Percentiles rank a stretch among this genome's conserved stretches.
Evolutionary conservation across 1,284 basidiomycete genomes (phyloP).

Genomic region (Leccinum olivaceoglutinosum): DNA sequence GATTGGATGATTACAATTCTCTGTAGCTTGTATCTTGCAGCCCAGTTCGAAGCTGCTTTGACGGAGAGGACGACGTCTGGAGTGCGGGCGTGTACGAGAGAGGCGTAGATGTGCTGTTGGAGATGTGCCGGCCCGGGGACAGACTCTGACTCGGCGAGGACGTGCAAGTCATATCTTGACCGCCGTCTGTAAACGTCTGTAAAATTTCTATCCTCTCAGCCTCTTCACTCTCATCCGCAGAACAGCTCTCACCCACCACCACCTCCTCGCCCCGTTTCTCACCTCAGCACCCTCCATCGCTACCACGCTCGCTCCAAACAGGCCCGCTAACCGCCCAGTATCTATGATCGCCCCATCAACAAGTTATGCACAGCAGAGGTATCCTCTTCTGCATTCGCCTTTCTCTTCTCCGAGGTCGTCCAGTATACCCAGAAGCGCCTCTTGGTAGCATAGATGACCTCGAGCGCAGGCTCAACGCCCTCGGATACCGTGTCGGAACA

Average conservation of each 20-base stretch:
- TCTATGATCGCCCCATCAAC: slow-evolving; percentile 84
- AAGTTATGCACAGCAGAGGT: slow-evolving; percentile 80
- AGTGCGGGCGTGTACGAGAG: slow-evolving; percentile 67
- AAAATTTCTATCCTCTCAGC: slow-evolving; percentile 42
- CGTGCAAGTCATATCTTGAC: slow-evolving; percentile 17
- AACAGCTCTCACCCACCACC: slow-evolving; percentile 56
- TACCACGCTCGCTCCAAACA: slow-evolving; percentile 26
- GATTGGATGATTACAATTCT: slow-evolving; percentile 82
- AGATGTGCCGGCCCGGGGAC: slow-evolving; percentile 39
- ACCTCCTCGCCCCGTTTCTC: slow-evolving; percentile 62
- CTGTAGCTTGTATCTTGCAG: slow-evolving; percentile 73
- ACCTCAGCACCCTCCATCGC: slow-evolving; percentile 45
- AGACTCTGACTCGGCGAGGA: slow-evolving; percentile 21
- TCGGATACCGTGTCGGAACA: slow-evolving; percentile 86
- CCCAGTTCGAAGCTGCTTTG: slow-evolving; percentile 54
- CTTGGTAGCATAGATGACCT: slow-evolving; percentile 86
- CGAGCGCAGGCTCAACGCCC: slow-evolving; percentile 81
- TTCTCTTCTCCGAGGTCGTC: slow-evolving; percentile 87
- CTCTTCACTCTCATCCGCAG: slow-evolving; percentile 45
- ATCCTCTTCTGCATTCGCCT: slow-evolving; percentile 77
- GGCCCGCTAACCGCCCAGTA: slow-evolving; percentile 47
- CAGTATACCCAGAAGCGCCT: slow-evolving; percentile 95
- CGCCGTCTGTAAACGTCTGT: background rate
- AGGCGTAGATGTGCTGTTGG: slow-evolving; percentile 69
- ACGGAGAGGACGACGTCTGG: slow-evolving; percentile 74